A percentile compares a stretch with the other conserved stretches of the same genome.
Evolutionary conservation across 2,329 filamentous ascomycete genomes (phyloP).

Genomic region (Beauveria caledonica): DNA sequence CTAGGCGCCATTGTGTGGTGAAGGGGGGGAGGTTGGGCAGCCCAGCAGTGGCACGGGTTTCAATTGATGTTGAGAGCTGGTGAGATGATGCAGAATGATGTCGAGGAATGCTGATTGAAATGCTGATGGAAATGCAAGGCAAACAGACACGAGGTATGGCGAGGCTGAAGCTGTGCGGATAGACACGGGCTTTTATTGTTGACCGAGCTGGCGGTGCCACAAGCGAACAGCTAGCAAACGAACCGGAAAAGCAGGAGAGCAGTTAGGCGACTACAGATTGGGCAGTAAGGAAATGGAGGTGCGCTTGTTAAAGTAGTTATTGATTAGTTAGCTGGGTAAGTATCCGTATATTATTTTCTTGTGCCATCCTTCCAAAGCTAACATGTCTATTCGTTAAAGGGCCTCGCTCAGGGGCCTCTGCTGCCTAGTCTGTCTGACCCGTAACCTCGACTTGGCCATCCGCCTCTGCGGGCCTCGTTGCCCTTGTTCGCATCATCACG

Average conservation of each 20-base stretch:
- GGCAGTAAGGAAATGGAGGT: background rate
- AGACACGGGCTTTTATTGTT: slow-evolving; percentile 1
- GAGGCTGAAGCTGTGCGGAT: slow-evolving; percentile 4
- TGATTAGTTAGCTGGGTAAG: too few species aligned
- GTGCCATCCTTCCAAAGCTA: background rate
- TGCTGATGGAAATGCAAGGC: background rate
- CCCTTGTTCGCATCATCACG: too few species aligned
- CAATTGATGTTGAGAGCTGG: background rate
- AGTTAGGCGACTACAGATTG: background rate
- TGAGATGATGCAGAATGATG: too few species aligned
- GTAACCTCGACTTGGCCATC: background rate
- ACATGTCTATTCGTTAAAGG: background rate
- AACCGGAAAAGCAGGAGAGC: background rate
- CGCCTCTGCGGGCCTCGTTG: background rate
- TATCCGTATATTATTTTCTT: too few species aligned
- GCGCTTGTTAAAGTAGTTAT: too few species aligned
- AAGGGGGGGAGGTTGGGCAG: too few species aligned
- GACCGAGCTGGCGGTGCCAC: background rate
- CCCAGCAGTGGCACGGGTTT: background rate
- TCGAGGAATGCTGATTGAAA: background rate
- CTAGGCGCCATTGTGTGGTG: slow-evolving; percentile 2
- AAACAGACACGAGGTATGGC: background rate
- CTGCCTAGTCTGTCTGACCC: slow-evolving; percentile 6
- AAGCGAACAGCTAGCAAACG: background rate
- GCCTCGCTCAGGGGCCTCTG: slow-evolving; percentile 1